Evolutionary conservation across 1,139 yeast genomes (phyloP).

Genomic region (Pichia cactophila): DNA sequence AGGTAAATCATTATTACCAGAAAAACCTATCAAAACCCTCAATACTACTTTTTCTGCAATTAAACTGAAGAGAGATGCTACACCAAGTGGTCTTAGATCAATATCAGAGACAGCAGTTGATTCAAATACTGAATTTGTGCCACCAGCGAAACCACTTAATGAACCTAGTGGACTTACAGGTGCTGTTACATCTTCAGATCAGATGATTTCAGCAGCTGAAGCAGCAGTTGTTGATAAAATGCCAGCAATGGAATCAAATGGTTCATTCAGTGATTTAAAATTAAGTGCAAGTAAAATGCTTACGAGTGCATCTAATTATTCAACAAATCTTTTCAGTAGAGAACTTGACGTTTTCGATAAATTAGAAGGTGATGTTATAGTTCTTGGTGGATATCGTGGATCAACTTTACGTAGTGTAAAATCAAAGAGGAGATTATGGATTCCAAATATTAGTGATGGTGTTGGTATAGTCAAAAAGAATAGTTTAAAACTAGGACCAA

Average conservation of each 20-base stretch:
- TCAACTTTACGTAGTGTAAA: slow-evolving; percentile 62
- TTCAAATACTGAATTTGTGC: neutral
- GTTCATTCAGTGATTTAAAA: neutral
- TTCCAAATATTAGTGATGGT: slow-evolving; percentile 76
- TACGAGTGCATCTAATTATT: neutral
- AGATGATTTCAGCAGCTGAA: neutral
- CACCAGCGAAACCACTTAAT: neutral
- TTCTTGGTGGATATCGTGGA: slow-evolving; percentile 87
- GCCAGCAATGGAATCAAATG: neutral
- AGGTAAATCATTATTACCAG: slow-evolving; percentile 35
- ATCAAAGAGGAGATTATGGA: slow-evolving; percentile 69
- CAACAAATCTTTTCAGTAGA: slow-evolving; percentile 16
- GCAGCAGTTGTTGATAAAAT: neutral
- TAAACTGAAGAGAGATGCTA: neutral
- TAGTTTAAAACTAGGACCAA: slow-evolving; percentile 66
- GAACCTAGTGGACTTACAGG: neutral
- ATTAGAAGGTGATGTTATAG: slow-evolving; percentile 67
- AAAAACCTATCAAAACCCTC: slow-evolving; percentile 3
- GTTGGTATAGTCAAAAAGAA: slow-evolving; percentile 68
- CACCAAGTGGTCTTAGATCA: neutral
- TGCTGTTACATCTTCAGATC: neutral
- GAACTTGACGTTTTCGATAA: slow-evolving; percentile 36
- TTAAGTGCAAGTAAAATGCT: slow-evolving; percentile 1
- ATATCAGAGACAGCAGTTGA: neutral
- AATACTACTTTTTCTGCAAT: slow-evolving; percentile 1